These are phyloP conservation scores for Porphyra umbilicalis DNA, from an alignment of 31 red algal species.

Conservation along the genomic window DNA sequence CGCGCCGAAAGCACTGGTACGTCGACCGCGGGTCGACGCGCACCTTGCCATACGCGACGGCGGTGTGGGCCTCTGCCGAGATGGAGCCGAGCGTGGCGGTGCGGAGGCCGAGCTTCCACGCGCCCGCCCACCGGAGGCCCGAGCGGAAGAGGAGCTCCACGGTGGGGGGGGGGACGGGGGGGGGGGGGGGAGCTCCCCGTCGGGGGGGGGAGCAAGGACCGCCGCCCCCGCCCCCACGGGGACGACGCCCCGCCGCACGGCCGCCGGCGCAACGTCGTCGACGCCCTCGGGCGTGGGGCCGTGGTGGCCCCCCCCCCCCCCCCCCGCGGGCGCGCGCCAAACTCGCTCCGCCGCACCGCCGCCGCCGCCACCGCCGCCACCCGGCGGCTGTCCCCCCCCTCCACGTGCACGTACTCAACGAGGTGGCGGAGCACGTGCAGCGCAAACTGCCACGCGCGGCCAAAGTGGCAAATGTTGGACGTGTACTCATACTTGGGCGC, in stretches of 20 bases:
- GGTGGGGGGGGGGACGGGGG: neutral
- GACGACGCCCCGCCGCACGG: too few relatives aligned
- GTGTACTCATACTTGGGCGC: conserved; percentile 67
- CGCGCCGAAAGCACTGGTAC: conserved; percentile 51
- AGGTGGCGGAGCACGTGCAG: conserved; percentile 54
- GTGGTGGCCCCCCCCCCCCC: neutral
- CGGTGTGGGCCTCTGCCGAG: conserved; percentile 27
- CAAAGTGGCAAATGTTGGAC: conserved; percentile 72
- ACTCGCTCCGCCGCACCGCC: neutral
- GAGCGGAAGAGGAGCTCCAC: conserved; percentile 61
- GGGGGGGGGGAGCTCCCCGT: too few relatives aligned
- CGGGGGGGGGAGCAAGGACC: too few relatives aligned
- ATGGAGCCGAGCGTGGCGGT: conserved; percentile 39
- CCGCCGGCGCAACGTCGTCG: too few relatives aligned
- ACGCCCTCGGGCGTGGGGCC: too few relatives aligned
- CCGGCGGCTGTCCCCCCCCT: neutral
- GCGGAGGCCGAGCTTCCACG: conserved; percentile 52
- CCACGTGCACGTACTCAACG: neutral
- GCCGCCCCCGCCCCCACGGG: too few relatives aligned
- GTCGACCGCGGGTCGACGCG: conserved; percentile 34
- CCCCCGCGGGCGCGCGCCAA: neutral
- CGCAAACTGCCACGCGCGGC: conserved; percentile 57
- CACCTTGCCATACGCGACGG: conserved; percentile 28
- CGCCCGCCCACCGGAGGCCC: conserved; percentile 26
- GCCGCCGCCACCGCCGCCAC: neutral